phyloP scores from a whole-genome alignment of 2,329 filamentous ascomycete genomes.

The Emergomyces pasteurianus region DNA sequence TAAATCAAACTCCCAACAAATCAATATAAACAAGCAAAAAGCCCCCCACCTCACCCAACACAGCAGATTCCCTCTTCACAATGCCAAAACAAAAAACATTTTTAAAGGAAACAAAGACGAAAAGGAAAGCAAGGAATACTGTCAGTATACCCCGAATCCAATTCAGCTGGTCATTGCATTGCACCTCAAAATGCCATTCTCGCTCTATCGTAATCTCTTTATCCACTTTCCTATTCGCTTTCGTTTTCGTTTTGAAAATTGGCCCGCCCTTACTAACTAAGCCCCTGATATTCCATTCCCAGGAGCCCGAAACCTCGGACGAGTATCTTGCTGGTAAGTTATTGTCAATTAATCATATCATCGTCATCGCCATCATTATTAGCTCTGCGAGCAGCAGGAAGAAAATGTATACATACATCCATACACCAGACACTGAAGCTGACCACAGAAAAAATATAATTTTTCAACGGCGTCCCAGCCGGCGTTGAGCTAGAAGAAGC shows the following conservation, averaged over 20 bases:
- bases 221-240: neutral
- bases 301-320: conserved; percentile 47
- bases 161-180: neutral
- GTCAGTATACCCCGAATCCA: conserved; percentile 15
- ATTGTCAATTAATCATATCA: neutral
- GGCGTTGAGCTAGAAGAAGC: conserved; percentile 60
- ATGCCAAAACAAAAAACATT: conserved; percentile 32
- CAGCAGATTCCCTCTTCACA: neutral
- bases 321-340: conserved; percentile 51
- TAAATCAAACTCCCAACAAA: neutral
- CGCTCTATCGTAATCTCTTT: no score
- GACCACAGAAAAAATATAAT: neutral
- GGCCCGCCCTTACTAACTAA: conserved; percentile 2
- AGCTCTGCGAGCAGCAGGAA: no score
- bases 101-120: conserved; percentile 31
- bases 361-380: neutral
- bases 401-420: neutral
- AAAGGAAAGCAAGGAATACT: conserved; percentile 31
- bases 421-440: neutral
- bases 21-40: neutral
- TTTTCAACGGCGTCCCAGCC: conserved; percentile 23
- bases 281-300: neutral
- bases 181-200: no score
- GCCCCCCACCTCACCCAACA: neutral
- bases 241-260: neutral